Evolutionary conservation across 176 grass and related monocot genomes (phyloP).

Genomic region (Themeda triandra): DNA sequence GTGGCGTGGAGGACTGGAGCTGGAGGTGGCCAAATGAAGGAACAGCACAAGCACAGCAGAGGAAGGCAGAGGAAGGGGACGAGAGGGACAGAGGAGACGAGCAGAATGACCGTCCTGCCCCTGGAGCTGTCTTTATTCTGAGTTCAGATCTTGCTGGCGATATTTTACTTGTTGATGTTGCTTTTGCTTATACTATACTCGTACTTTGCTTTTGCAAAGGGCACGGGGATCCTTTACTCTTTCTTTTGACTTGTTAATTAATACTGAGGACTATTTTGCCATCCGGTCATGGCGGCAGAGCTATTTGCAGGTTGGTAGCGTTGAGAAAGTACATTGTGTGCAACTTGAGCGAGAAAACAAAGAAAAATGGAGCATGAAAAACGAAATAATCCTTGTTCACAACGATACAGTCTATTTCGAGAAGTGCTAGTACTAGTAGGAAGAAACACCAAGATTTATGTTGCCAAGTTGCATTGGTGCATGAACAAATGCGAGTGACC

Average conservation of each 20-base stretch:
- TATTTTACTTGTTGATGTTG: neutral
- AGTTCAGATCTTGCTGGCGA: neutral
- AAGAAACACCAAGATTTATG: too few relatives aligned
- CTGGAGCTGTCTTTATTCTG: neutral
- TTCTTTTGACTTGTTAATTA: neutral
- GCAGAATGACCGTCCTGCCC: conserved; percentile 25
- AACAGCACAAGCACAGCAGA: neutral
- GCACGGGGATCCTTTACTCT: neutral
- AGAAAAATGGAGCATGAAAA: too few relatives aligned
- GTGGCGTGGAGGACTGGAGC: neutral
- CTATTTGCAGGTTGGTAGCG: too few relatives aligned
- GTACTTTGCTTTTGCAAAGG: neutral
- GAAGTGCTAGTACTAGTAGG: too few relatives aligned
- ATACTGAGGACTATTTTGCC: neutral
- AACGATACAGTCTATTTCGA: too few relatives aligned
- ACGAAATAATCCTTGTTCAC: too few relatives aligned
- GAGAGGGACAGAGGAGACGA: neutral
- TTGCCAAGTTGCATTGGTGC: too few relatives aligned
- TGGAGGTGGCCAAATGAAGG: conserved; percentile 1
- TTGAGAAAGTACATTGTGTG: too few relatives aligned
- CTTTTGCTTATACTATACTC: neutral
- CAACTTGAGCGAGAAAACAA: too few relatives aligned
- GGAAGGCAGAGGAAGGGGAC: neutral
- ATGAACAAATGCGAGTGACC: too few relatives aligned
- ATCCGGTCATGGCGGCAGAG: neutral